Base-by-base conservation (phyloP, 129 eudicot species). In the Arctium minus region DNA sequence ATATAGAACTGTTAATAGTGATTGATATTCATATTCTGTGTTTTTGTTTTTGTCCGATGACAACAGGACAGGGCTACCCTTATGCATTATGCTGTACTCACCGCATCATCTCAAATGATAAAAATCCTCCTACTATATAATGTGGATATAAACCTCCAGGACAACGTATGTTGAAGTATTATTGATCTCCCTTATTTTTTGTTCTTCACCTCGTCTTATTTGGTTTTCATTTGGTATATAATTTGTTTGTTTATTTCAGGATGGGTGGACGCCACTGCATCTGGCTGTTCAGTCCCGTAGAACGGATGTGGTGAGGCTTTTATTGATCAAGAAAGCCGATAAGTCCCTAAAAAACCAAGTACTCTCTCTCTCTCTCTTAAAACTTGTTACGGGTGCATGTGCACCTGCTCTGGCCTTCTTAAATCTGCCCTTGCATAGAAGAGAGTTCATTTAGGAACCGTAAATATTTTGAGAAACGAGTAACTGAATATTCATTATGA, bases 241-340 rank as follows among this genome's bases (percentile, higher is more conserved):
- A 35, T 39, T 78, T 17, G 70, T 64, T 78, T 82, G 18, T 69
- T 44, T 7, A 71, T 72, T 84, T 40, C 82, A 96, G 99, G 92
- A 93, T 67, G 99, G 99, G 30, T 96, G 99, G 99, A 92, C 98
- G 10, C 96, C 99, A 74, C 82, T 96, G 77, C 99, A 96, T 93
- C 82, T 96, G 69, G 98, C 99, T 32, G 97, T 96, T 31, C 99
- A 96, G 76, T 85, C 97, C 12, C 97, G 96, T 68, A 91, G 99
- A 88, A 96, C 92, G 56, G 99, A 96, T 88, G 74, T 93, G 32
- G 92, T 93, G 87, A 88, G 92, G 89, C 97, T 93, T 87, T 82
- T 96, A 75, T 73, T 96, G 82, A 89, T 92, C 87, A 96, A 96
- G 81, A 91, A 96, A 77, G 99, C 97, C 50, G 97, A 96, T 68